phyloP scores from a whole-genome alignment of 1,284 basidiomycete species.

The Trichosporon faecale region DNA sequence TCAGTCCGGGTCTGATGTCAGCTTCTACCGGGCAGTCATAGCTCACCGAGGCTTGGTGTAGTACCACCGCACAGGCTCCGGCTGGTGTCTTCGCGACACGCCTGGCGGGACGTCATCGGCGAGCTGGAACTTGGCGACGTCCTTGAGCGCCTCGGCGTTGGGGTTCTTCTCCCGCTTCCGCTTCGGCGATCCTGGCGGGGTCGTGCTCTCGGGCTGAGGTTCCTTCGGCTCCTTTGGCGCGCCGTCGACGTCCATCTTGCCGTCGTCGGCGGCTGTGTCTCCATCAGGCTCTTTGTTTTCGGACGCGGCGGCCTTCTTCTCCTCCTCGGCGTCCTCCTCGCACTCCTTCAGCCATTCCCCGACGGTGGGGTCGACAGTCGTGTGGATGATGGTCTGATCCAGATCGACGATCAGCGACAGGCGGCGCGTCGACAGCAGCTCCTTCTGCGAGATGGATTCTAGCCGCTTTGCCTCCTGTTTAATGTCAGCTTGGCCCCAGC shows the following conservation, averaged over 20 bases:
- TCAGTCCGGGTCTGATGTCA: constrained; percentile 72
- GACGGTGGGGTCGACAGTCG: constrained; percentile 96
- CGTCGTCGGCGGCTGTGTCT: constrained; percentile 41
- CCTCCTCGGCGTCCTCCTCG: constrained; percentile 45
- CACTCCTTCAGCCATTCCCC: constrained; percentile 93
- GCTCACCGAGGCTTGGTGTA: constrained; percentile 91
- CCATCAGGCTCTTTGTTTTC: neutral
- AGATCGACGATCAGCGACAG: constrained; percentile 96
- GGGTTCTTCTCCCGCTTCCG: constrained; percentile 39
- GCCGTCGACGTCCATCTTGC: constrained; percentile 14
- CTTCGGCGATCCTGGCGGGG: constrained; percentile 27
- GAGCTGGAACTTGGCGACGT: constrained; percentile 78
- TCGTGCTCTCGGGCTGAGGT: constrained; percentile 25
- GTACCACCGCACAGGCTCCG: constrained; percentile 64
- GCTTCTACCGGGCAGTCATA: neutral
- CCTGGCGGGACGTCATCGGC: constrained; percentile 68
- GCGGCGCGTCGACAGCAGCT: constrained; percentile 71
- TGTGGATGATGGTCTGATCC: constrained; percentile 98
- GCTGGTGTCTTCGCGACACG: constrained; percentile 46
- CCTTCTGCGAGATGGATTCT: constrained; percentile 73
- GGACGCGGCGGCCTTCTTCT: constrained; percentile 37
- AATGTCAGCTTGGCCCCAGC: constrained; percentile 15
- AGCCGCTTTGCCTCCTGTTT: constrained; percentile 80
- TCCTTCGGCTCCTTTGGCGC: constrained; percentile 43
- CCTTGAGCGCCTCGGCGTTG: constrained; percentile 60